Evolutionary conservation across 2,329 filamentous ascomycete genomes (phyloP).

Genomic region (Orbilia brochopaga): DNA sequence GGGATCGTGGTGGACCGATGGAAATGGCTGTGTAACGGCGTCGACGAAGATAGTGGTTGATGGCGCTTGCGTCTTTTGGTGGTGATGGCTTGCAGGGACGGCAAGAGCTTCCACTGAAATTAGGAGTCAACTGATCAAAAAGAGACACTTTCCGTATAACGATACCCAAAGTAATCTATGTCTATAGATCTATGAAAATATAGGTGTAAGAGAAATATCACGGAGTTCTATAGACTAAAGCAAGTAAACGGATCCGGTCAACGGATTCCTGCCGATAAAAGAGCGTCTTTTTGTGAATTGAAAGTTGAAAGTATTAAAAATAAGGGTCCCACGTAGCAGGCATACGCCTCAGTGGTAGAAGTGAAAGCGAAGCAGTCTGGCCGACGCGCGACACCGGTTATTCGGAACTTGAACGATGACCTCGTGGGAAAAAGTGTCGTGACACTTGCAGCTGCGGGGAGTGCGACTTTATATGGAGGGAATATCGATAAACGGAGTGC

Average conservation of each 20-base stretch:
- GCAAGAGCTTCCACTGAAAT: constrained; percentile 39
- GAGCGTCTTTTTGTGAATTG: constrained; percentile 15
- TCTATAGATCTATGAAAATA: constrained; percentile 14
- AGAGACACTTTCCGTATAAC: constrained; percentile 26
- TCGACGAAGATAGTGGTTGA: constrained; percentile 3
- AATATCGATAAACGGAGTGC: constrained; percentile 24
- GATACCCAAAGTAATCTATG: constrained; percentile 32
- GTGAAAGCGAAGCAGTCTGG: constrained; percentile 41
- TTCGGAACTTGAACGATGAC: constrained; percentile 8
- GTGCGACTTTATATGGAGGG: constrained; percentile 47
- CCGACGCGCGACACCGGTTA: constrained; percentile 34
- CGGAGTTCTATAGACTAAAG: constrained; percentile 40
- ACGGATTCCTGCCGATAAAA: constrained; percentile 48
- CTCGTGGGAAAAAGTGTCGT: constrained; percentile 10
- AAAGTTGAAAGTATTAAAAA: constrained; percentile 5
- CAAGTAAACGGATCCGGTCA: constrained; percentile 49
- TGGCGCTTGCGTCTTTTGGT: constrained; percentile 27
- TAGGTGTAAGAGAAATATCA: constrained; percentile 5
- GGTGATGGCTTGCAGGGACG: constrained; percentile 37
- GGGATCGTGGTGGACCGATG: constrained; percentile 1
- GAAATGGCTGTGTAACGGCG: constrained; percentile 1
- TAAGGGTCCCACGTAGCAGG: constrained; percentile 18
- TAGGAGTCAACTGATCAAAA: constrained; percentile 21
- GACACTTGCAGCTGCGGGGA: constrained; percentile 23
- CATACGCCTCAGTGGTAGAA: neutral